A percentile compares a stretch with the other conserved stretches of the same genome.
Conservation (phyloP, 352 stramenopile species). For the Phytophthora pini region DNA sequence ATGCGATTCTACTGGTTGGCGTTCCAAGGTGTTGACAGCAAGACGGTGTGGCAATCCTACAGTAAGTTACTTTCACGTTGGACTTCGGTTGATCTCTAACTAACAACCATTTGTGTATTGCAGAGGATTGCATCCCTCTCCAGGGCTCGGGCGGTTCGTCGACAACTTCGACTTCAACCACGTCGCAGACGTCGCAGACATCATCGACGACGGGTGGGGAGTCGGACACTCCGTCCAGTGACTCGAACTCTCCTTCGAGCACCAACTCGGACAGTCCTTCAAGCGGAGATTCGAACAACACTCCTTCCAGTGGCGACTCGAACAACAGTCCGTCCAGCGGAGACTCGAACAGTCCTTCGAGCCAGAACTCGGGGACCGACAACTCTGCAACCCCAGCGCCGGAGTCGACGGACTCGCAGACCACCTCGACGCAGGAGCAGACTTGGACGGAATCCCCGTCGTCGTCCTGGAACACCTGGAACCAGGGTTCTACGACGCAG, state of each 20-base stretch:
- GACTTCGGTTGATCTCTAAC: neutral
- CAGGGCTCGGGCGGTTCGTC: constrained; percentile 8
- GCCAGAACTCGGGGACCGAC: neutral
- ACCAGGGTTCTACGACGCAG: neutral
- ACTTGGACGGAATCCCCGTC: neutral
- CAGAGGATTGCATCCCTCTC: constrained; percentile 21
- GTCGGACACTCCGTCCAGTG: neutral
- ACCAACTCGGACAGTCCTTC: neutral
- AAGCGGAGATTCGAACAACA: constrained; percentile 1
- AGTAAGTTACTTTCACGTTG: constrained; percentile 13
- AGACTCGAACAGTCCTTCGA: neutral
- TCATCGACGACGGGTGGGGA: neutral
- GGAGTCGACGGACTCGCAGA: neutral
- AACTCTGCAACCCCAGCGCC: constrained; percentile 3
- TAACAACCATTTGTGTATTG: neutral
- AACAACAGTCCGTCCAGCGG: constrained; percentile 6
- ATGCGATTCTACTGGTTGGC: constrained; percentile 46
- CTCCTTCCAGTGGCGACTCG: neutral
- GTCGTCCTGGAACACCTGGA: neutral
- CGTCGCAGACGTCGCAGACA: neutral
- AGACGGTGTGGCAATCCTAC: constrained; percentile 42
- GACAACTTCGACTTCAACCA: neutral
- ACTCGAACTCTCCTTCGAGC: neutral
- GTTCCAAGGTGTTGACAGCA: constrained; percentile 29
- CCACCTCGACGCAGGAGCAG: neutral